Conservation (phyloP, 768 basidiomycete species). For the Leccinum barrowsii region DNA sequence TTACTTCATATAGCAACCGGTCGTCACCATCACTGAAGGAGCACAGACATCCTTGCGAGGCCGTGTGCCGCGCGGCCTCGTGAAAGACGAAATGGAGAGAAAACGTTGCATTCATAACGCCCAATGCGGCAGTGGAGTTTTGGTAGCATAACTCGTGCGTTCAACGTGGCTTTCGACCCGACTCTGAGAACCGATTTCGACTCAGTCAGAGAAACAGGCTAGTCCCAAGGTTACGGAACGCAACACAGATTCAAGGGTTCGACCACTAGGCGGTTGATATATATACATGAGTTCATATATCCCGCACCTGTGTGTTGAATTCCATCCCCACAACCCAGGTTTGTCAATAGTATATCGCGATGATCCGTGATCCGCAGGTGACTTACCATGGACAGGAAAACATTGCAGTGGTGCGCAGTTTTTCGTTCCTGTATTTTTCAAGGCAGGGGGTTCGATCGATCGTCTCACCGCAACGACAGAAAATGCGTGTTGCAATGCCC, state of each 20-base stretch:
- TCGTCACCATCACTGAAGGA: conserved; percentile 1
- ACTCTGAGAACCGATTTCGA: neutral
- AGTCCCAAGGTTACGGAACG: too few relatives aligned
- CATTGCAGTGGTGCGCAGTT: too few relatives aligned
- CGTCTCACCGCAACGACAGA: too few relatives aligned
- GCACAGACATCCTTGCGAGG: conserved; percentile 1
- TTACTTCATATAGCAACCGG: conserved; percentile 14
- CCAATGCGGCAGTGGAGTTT: conserved; percentile 4
- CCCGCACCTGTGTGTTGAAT: too few relatives aligned
- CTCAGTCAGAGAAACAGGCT: neutral
- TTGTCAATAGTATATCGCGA: too few relatives aligned
- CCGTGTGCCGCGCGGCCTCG: conserved; percentile 5
- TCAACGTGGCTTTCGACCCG: neutral
- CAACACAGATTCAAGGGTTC: neutral
- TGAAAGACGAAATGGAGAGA: conserved; percentile 4
- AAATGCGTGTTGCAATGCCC: too few relatives aligned
- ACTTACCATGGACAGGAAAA: too few relatives aligned
- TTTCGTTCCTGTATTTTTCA: too few relatives aligned
- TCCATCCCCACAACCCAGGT: too few relatives aligned
- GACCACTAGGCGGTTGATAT: neutral
- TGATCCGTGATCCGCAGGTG: too few relatives aligned
- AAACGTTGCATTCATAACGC: conserved; percentile 20
- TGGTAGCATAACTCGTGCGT: neutral
- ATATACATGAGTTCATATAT: neutral
- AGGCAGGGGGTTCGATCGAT: too few relatives aligned